These are phyloP conservation scores for Lathyrus aphaca DNA, from an alignment of 306 rosid genomes.

Conservation along the genomic window DNA sequence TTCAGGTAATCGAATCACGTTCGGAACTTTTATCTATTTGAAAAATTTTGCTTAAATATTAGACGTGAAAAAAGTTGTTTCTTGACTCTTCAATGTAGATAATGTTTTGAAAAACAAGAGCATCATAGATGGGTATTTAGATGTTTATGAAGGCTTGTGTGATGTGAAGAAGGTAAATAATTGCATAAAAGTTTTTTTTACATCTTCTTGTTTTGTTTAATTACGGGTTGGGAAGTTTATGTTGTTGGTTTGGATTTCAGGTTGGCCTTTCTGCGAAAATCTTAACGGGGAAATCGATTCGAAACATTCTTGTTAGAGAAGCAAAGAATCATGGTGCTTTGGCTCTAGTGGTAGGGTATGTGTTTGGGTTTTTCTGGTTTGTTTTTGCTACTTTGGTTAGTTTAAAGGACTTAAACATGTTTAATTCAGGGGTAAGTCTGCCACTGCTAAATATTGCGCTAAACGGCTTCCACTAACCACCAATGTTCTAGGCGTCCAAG, in stretches of 20 bases:
- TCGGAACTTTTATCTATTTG: no score
- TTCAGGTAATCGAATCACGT: slow-evolving; percentile 48
- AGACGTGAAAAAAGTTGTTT: background rate
- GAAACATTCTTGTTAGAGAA: slow-evolving; percentile 67
- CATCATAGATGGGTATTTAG: slow-evolving; percentile 64
- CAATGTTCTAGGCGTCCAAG: slow-evolving; percentile 67
- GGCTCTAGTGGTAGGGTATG: slow-evolving; percentile 87
- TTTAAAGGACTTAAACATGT: slow-evolving; percentile 37
- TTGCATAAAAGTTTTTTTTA: background rate
- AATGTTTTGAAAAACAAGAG: slow-evolving; percentile 50
- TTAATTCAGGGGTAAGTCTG: slow-evolving; percentile 57
- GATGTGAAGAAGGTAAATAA: slow-evolving; percentile 60
- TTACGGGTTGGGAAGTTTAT: slow-evolving; percentile 27
- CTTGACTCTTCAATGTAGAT: slow-evolving; percentile 47
- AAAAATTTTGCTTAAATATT: no score
- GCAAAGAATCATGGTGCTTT: slow-evolving; percentile 60
- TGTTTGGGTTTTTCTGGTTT: slow-evolving; percentile 26
- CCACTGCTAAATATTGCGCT: slow-evolving; percentile 73
- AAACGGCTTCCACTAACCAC: slow-evolving; percentile 64
- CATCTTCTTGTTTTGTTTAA: background rate
- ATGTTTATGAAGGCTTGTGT: slow-evolving; percentile 71
- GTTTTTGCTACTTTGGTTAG: slow-evolving; percentile 36
- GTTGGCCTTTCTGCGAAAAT: slow-evolving; percentile 64
- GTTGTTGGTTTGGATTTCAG: slow-evolving; percentile 51
- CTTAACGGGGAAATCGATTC: slow-evolving; percentile 58